Evolutionary conservation across 805 yeast genomes (phyloP).

Genomic region (Debaryomyces prosopidis): DNA sequence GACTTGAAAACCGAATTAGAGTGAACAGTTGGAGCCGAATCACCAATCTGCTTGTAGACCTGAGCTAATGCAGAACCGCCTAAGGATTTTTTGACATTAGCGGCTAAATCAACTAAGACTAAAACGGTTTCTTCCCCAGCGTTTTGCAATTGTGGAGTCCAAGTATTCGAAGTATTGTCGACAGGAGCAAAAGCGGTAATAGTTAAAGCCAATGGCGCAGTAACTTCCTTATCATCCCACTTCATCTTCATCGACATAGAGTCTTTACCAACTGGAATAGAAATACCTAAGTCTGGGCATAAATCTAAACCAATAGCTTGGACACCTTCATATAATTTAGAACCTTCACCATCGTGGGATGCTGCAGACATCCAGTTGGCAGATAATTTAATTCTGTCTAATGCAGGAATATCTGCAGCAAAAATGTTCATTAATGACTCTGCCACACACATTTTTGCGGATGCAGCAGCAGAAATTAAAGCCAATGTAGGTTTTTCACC

Average conservation of each 20-base stretch:
- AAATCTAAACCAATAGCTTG: slow-evolving; percentile 93
- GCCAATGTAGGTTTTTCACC: slow-evolving; percentile 96
- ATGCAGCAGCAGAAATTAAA: slow-evolving; percentile 81
- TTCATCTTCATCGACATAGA: slow-evolving; percentile 99
- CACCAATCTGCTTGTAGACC: slow-evolving; percentile 86
- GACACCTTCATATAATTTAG: slow-evolving; percentile 93
- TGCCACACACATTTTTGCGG: slow-evolving; percentile 94
- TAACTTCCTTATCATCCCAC: slow-evolving; percentile 90
- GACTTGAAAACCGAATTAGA: slow-evolving; percentile 61
- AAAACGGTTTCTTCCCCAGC: slow-evolving; percentile 55
- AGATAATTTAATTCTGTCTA: slow-evolving; percentile 77
- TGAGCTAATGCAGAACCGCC: slow-evolving; percentile 97
- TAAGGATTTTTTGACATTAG: slow-evolving; percentile 49
- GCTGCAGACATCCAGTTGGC: slow-evolving; percentile 99
- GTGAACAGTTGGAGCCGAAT: slow-evolving; percentile 80
- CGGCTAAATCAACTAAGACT: slow-evolving; percentile 79
- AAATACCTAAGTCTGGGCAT: slow-evolving; percentile 88
- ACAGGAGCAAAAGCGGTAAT: slow-evolving; percentile 93
- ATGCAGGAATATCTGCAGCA: slow-evolving; percentile 83
- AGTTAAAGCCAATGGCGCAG: slow-evolving; percentile 91
- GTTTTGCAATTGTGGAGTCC: slow-evolving; percentile 85
- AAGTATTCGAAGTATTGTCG: slow-evolving; percentile 77
- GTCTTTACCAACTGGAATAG: slow-evolving; percentile 98
- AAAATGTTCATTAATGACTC: slow-evolving; percentile 85
- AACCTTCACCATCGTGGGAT: slow-evolving; percentile 91